Conservation (phyloP, 768 basidiomycete genomes). For the Russula sp. region DNA sequence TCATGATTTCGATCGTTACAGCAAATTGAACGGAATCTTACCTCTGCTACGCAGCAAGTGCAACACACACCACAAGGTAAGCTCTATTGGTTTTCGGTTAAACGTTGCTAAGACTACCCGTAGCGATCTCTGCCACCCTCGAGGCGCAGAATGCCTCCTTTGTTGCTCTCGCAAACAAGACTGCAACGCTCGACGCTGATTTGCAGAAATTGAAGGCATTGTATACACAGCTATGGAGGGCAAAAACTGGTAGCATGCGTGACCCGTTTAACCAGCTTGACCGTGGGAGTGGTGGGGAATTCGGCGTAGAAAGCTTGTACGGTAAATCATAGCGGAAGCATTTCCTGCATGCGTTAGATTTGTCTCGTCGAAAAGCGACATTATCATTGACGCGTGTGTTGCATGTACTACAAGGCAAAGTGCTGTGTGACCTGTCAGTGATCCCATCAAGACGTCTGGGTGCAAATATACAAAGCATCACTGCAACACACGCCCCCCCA, state of each 20-base stretch:
- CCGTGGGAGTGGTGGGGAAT: slow-evolving; percentile 42
- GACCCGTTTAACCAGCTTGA: slow-evolving; percentile 69
- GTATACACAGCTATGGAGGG: slow-evolving; percentile 76
- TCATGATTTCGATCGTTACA: slow-evolving; percentile 33
- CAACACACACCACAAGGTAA: slow-evolving; percentile 75
- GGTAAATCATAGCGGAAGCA: slow-evolving; percentile 35
- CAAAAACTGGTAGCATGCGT: slow-evolving; percentile 75
- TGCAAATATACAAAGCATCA: no score
- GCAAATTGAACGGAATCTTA: slow-evolving; percentile 84
- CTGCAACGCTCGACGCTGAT: slow-evolving; percentile 69
- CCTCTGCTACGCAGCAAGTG: slow-evolving; percentile 58
- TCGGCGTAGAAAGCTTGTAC: slow-evolving; percentile 50
- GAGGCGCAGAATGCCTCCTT: slow-evolving; percentile 79
- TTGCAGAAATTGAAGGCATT: slow-evolving; percentile 71
- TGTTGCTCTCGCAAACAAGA: slow-evolving; percentile 71
- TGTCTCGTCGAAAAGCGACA: not conserved
- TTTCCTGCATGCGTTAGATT: not conserved
- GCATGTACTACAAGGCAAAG: no score
- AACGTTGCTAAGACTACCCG: slow-evolving; percentile 2
- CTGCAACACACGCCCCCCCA: no score
- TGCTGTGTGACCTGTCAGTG: no score
- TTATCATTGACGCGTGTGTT: not conserved
- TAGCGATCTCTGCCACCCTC: slow-evolving; percentile 71
- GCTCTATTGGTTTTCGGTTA: slow-evolving; percentile 20
- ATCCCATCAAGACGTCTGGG: no score